Evolutionary conservation across 176 grass and related monocot genomes (phyloP).

Genomic region (Bromus sterilis): DNA sequence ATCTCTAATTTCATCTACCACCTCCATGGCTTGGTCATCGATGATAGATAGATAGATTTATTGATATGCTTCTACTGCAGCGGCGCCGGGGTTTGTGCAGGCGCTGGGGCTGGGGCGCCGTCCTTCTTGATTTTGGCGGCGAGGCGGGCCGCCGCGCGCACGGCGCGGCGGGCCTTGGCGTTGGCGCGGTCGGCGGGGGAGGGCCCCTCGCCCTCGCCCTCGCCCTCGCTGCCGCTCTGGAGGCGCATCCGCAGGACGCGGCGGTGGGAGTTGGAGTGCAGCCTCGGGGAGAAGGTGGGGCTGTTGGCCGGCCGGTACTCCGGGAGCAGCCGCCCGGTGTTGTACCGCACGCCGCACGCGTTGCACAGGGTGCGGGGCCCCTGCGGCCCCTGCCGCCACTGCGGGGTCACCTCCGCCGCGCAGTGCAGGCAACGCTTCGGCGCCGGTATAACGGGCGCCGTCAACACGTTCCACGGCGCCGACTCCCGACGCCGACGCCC

Average conservation of each 20-base stretch:
- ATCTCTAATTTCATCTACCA: conserved; percentile 8
- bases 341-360: conserved; percentile 84
- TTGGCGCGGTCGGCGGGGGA: not conserved
- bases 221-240: not conserved
- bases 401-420: conserved; percentile 57
- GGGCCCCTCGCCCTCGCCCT: not conserved
- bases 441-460: conserved; percentile 3
- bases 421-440: conserved; percentile 67
- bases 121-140: not conserved
- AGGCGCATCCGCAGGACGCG: conserved; percentile 70
- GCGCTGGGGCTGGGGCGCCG: not conserved
- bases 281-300: conserved; percentile 59
- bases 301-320: conserved; percentile 87
- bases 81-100: not conserved
- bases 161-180: conserved; percentile 24
- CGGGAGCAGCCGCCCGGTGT: conserved; percentile 62
- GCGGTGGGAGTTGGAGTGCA: conserved; percentile 90
- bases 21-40: conserved; percentile 1
- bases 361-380: conserved; percentile 85
- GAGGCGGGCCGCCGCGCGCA: conserved; percentile 21
- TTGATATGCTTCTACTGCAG: not conserved
- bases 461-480: conserved; percentile 28
- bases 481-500: conserved; percentile 27
- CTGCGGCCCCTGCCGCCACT: conserved; percentile 70
- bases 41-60: too few relatives aligned